Conservation (phyloP, 177 flowering plant species). For the Vitis hybrid region DNA sequence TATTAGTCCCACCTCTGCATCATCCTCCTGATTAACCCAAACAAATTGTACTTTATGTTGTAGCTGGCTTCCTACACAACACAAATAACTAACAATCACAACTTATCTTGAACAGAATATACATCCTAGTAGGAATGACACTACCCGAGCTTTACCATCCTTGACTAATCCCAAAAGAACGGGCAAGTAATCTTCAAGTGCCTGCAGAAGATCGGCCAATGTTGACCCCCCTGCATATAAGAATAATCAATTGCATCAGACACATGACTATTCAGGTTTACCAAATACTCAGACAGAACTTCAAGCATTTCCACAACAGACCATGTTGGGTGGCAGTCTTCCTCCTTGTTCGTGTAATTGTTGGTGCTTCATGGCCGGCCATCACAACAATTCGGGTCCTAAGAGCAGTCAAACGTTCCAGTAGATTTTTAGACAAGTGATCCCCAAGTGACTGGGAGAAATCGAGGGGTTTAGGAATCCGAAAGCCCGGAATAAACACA, state of each 20-base stretch:
- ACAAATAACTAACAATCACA: slow-evolving; percentile 16
- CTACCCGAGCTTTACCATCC: slow-evolving; percentile 56
- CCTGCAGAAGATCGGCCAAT: slow-evolving; percentile 85
- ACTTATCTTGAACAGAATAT: background rate
- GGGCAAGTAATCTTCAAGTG: slow-evolving; percentile 92
- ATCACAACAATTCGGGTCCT: slow-evolving; percentile 88
- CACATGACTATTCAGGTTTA: slow-evolving; percentile 1
- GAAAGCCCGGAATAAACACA: slow-evolving; percentile 89
- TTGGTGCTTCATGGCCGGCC: slow-evolving; percentile 87
- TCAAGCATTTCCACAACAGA: slow-evolving; percentile 24
- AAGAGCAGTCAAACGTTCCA: slow-evolving; percentile 78
- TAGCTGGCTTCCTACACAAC: slow-evolving; percentile 67
- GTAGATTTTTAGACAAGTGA: slow-evolving; percentile 53
- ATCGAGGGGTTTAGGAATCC: slow-evolving; percentile 86
- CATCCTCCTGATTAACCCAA: slow-evolving; percentile 97
- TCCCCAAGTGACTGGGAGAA: slow-evolving; percentile 65
- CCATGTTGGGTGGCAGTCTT: slow-evolving; percentile 93
- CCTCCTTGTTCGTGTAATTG: slow-evolving; percentile 65
- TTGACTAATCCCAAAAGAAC: slow-evolving; percentile 85
- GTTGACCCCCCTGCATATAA: slow-evolving; percentile 76
- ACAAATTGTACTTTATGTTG: slow-evolving; percentile 77
- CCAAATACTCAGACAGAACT: background rate
- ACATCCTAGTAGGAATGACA: background rate
- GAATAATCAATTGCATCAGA: background rate
- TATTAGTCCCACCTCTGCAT: slow-evolving; percentile 59